Evolutionary conservation across 306 rosid genomes (phyloP), one percentile per base, ranked within the genome.

Genomic region (Rosa lucieae): DNA sequence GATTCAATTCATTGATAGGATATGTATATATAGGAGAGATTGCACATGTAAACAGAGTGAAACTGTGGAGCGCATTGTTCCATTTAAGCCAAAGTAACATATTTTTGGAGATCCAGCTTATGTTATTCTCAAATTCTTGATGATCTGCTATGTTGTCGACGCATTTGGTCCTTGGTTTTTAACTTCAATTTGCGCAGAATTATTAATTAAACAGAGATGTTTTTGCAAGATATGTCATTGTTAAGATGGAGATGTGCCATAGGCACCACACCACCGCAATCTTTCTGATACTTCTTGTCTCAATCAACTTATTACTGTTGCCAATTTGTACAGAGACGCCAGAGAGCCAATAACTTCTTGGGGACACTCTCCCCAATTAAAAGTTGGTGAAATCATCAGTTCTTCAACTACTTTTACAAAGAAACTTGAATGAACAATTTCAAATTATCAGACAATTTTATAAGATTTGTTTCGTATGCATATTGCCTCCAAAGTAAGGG

Each of bases 1-100:
- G 49, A 21, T 69, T 35, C 76, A n/a, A 78, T 78, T 78, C 77
- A 7, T 78, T 78, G 61, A 20, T 44, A 42, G 13, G 32, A 63
- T 75, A 9, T 63, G 48, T 62, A 77, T 4, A 59, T 40, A 39
- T 5, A n/a, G 26, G 10, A 63, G 42, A 32, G 68, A 63, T 29
- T 63, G 42, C 13, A 11, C 3, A 12, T 13, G 68, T 29, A 32
- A 63, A 63, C 68, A 29, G 68, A 32, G 68, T 29, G 66, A 59
- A 59, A 59, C 15, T 10, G 66, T 59, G 69, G 44, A 63, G 3
- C 69, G 18, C 69, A 63, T 63, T 63, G 69, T 14, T 63, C 44
- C 69, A 14, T 14, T 13, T 63, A 5, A 63, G 69, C 42, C 43
- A 14, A 52, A 61, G 20, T 62, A 11, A 61, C n/a, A 5, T 32